Base-by-base conservation (phyloP, 306 rosid species). In the Quercus dentata region DNA sequence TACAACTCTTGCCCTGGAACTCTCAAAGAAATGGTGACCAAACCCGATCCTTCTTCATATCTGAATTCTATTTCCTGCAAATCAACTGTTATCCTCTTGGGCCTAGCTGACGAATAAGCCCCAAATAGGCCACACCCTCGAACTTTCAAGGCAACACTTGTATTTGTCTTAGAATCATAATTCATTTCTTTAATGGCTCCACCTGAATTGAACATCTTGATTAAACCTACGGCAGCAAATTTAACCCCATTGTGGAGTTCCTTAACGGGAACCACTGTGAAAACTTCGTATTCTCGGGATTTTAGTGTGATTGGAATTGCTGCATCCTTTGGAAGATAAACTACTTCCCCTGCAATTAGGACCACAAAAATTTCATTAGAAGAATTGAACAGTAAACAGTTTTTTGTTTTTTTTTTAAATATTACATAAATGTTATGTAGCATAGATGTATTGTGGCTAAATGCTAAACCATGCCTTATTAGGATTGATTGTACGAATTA, bases 181-280 rank as follows among this genome's bases (percentile, higher is more conserved):
- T 68, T 75, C 56, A 91, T 28, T 59, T 86, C 90, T 81, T 88
- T 76, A 56, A 95, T 83, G 25, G 99, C 98, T 58, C 98, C 99
- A 69, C 99, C 99, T 13, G 99, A 89, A 63, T 95, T 95, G 82
- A 91, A 93, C 98, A 95, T 95, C 88, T 90, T 88, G 55, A 82
- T 69, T 35, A 92, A 85, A 76, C 97, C 97, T 59, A 94, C 76
- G 56, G 99, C 94, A 67, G 97, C 92, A 71, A 91, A 94, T 69
- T 59, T 89, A 12, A 79, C 71, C 8, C 81, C 90, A 41, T 76
- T 77, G 12, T 27, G 25, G 71, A 90, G 68, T 41, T 87, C 90
- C 85, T 73, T 83, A 44, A 82, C 78, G 0, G 99, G 99, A 71
- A 88, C 90, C 35, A 93, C 79, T 0, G 98, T 95, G 62, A 85